Evolutionary conservation across 768 basidiomycete species (phyloP).

Genomic region (Auriscalpium vulgare): DNA sequence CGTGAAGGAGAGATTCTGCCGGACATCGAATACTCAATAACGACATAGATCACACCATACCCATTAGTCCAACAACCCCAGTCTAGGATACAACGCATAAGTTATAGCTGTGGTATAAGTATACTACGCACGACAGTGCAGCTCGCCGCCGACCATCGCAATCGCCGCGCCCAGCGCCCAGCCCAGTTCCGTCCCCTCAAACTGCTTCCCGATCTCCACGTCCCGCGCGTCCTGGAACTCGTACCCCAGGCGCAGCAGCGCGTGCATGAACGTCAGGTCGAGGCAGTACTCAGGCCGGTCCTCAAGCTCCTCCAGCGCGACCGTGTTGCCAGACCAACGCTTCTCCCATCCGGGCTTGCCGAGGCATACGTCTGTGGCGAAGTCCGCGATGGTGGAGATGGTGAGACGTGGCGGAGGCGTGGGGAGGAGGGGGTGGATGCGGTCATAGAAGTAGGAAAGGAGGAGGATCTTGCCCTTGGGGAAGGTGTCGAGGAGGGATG

Average conservation of each 20-base stretch:
- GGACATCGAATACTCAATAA: too few relatives aligned
- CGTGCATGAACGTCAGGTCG: slow-evolving; percentile 94
- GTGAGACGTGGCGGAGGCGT: slow-evolving; percentile 17
- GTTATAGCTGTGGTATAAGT: background rate
- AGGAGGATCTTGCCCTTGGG: slow-evolving; percentile 76
- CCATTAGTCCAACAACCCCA: background rate
- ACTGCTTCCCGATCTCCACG: slow-evolving; percentile 78
- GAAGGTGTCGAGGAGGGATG: slow-evolving; percentile 84
- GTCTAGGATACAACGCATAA: background rate
- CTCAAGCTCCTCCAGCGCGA: slow-evolving; percentile 59
- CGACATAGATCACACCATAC: too few relatives aligned
- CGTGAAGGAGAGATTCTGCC: too few relatives aligned
- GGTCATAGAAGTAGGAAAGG: slow-evolving; percentile 98
- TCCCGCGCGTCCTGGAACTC: slow-evolving; percentile 69
- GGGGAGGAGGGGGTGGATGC: slow-evolving; percentile 68
- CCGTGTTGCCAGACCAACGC: slow-evolving; percentile 36
- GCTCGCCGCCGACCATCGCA: slow-evolving; percentile 56
- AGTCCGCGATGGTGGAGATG: slow-evolving; percentile 48
- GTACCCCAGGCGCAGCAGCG: slow-evolving; percentile 80
- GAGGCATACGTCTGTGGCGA: slow-evolving; percentile 67
- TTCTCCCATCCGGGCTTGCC: slow-evolving; percentile 55
- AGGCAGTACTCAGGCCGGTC: slow-evolving; percentile 92
- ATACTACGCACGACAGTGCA: slow-evolving; percentile 40
- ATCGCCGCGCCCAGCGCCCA: slow-evolving; percentile 89
- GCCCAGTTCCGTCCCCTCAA: slow-evolving; percentile 84